Conservation (phyloP, 768 basidiomycete genomes). For the Termitomyces sp. region DNA sequence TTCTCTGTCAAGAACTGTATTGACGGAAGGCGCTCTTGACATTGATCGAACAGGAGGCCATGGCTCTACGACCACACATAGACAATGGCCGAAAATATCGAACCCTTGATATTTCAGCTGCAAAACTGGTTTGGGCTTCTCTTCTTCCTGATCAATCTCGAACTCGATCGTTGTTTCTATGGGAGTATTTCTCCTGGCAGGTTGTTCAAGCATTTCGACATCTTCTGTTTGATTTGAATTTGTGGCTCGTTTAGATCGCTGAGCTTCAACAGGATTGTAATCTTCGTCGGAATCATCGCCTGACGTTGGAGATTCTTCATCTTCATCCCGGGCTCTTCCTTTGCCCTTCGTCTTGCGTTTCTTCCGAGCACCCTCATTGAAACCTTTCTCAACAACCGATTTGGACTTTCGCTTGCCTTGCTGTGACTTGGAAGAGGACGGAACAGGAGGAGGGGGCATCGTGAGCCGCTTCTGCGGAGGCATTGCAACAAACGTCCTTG, state of each 20-base stretch:
- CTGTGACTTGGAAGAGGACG: constrained; percentile 14
- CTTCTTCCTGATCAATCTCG: constrained; percentile 59
- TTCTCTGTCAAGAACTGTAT: constrained; percentile 20
- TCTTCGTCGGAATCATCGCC: constrained; percentile 8
- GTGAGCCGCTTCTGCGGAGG: constrained; percentile 20
- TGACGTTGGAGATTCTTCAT: constrained; percentile 19
- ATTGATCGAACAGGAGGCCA: constrained; percentile 53
- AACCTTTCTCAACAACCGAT: constrained; percentile 3
- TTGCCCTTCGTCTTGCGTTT: constrained; percentile 40
- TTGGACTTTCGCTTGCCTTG: constrained; percentile 20
- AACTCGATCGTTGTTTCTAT: constrained; percentile 33
- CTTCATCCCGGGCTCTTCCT: constrained; percentile 19
- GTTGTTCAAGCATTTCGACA: constrained; percentile 5
- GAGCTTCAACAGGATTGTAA: constrained; percentile 2
- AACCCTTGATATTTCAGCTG: constrained; percentile 70
- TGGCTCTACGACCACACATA: constrained; percentile 83
- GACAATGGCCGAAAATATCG: constrained; percentile 64
- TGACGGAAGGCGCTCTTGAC: constrained; percentile 24
- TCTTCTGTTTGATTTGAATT: constrained; percentile 26
- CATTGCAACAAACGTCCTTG: constrained; percentile 35
- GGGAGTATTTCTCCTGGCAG: not conserved
- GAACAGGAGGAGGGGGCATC: constrained; percentile 16
- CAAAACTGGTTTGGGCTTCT: constrained; percentile 71
- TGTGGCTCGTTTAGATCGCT: constrained; percentile 5
- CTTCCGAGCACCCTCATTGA: constrained; percentile 16